phyloP scores from a whole-genome alignment of 2,329 filamentous ascomycete species.

The Aspergillus aculeatus region DNA sequence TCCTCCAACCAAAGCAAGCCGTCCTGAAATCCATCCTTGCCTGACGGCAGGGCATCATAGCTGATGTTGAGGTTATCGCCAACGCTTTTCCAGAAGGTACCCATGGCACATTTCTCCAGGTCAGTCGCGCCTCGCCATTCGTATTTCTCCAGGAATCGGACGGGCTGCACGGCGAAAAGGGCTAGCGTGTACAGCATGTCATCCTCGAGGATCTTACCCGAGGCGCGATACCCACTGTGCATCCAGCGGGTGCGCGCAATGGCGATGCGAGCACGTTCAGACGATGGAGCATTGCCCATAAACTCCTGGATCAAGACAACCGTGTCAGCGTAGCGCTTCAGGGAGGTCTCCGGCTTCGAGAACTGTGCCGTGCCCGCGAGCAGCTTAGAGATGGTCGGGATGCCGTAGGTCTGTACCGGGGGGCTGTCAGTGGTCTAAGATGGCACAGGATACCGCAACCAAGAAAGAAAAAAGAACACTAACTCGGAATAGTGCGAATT shows the following conservation, averaged over 20 bases:
- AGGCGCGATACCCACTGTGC: constrained; percentile 56
- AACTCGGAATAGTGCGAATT: constrained; percentile 61
- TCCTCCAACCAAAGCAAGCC: constrained; percentile 56
- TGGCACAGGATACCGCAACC: background rate
- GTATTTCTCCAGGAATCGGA: constrained; percentile 61
- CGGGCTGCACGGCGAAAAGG: constrained; percentile 65
- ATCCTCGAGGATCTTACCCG: constrained; percentile 59
- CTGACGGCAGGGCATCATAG: constrained; percentile 47
- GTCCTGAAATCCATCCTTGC: constrained; percentile 45
- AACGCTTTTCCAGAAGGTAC: constrained; percentile 68
- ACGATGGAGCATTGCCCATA: constrained; percentile 44
- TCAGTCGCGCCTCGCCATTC: constrained; percentile 70
- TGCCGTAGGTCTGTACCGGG: constrained; percentile 52
- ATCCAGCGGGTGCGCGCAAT: constrained; percentile 65
- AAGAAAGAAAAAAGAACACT: constrained; percentile 1
- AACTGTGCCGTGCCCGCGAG: constrained; percentile 54
- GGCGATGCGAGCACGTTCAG: constrained; percentile 49
- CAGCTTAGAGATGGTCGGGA: constrained; percentile 54
- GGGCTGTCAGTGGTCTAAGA: constrained; percentile 1
- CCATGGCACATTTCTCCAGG: constrained; percentile 66
- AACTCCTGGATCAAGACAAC: constrained; percentile 51
- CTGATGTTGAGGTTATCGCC: constrained; percentile 69
- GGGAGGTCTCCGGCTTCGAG: constrained; percentile 44
- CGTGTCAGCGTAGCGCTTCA: constrained; percentile 57
- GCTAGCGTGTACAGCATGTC: constrained; percentile 66